Evolutionary conservation across 2,329 filamentous ascomycete species (phyloP).

Genomic region (Beauveria varroae): DNA sequence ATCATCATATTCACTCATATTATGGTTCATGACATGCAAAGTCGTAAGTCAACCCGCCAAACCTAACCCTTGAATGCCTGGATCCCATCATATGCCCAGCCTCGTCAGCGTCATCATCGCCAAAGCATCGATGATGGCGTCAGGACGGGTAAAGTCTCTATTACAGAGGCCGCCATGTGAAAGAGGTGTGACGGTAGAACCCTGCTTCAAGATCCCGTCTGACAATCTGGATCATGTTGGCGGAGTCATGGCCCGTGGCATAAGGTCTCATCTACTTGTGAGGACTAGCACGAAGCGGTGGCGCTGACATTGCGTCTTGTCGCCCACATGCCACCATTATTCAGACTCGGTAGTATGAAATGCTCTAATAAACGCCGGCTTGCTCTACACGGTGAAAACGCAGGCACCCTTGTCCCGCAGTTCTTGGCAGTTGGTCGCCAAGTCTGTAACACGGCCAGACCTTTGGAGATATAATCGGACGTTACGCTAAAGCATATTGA

Average conservation of each 20-base stretch:
- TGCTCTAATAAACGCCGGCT: neutral
- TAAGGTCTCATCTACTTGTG: too few relatives aligned
- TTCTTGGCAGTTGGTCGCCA: neutral
- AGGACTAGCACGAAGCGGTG: too few relatives aligned
- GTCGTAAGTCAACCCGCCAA: neutral
- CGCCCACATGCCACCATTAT: neutral
- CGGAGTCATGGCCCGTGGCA: neutral
- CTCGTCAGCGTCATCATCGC: slow-evolving; percentile 5
- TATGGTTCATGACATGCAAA: neutral
- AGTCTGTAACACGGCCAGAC: neutral
- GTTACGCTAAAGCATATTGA: neutral
- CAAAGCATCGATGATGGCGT: slow-evolving; percentile 14
- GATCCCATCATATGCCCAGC: neutral
- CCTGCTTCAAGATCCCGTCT: neutral
- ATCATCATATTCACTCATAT: neutral
- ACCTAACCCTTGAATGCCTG: neutral
- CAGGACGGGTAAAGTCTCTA: neutral
- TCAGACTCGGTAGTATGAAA: neutral
- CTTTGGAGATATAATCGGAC: neutral
- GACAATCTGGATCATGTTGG: neutral
- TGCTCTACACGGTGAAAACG: too few relatives aligned
- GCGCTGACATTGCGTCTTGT: too few relatives aligned
- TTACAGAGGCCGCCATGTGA: neutral
- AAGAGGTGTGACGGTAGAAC: neutral
- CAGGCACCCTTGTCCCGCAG: neutral